These are phyloP conservation scores for Leptographium lundbergii DNA, from an alignment of 2,329 filamentous ascomycete species.

Conservation along the genomic window DNA sequence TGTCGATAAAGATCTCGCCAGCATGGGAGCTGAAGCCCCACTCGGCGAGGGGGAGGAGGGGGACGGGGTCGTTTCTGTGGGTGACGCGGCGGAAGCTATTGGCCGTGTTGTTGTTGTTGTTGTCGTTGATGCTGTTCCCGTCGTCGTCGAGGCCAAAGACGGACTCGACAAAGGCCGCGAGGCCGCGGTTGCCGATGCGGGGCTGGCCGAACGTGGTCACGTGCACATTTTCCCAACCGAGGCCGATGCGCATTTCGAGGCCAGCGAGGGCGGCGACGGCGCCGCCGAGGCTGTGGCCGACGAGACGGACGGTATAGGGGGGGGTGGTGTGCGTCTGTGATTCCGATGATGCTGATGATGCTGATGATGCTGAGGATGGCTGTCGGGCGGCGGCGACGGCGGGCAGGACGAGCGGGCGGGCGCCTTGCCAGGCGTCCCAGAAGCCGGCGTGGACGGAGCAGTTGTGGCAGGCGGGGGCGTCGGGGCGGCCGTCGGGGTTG, in stretches of 20 bases:
- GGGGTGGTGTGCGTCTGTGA: conserved; percentile 34
- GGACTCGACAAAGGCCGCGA: conserved; percentile 42
- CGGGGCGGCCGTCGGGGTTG: conserved; percentile 11
- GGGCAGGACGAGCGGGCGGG: conserved; percentile 56
- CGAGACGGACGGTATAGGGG: conserved; percentile 63
- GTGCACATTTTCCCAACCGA: conserved; percentile 56
- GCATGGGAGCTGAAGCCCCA: conserved; percentile 82
- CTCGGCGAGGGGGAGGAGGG: conserved; percentile 70
- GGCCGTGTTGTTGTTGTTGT: conserved; percentile 1
- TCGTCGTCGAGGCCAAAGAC: conserved; percentile 30
- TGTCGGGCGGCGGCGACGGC: conserved; percentile 46
- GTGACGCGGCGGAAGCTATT: conserved; percentile 62
- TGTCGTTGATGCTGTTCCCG: conserved; percentile 2
- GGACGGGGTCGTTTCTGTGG: conserved; percentile 77
- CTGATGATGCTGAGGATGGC: background rate
- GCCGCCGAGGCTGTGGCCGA: conserved; percentile 87
- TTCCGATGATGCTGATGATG: background rate
- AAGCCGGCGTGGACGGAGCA: conserved; percentile 93
- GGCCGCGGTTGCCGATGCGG: conserved; percentile 43
- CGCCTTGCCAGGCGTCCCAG: conserved; percentile 68
- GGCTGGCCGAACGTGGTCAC: conserved; percentile 94
- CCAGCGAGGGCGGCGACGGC: conserved; percentile 81
- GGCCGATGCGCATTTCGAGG: conserved; percentile 59
- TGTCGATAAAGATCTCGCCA: conserved; percentile 78
- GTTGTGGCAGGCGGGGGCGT: conserved; percentile 51